Evolutionary conservation across 2,329 filamentous ascomycete genomes (phyloP).

Genomic region (Colletotrichum sp.): DNA sequence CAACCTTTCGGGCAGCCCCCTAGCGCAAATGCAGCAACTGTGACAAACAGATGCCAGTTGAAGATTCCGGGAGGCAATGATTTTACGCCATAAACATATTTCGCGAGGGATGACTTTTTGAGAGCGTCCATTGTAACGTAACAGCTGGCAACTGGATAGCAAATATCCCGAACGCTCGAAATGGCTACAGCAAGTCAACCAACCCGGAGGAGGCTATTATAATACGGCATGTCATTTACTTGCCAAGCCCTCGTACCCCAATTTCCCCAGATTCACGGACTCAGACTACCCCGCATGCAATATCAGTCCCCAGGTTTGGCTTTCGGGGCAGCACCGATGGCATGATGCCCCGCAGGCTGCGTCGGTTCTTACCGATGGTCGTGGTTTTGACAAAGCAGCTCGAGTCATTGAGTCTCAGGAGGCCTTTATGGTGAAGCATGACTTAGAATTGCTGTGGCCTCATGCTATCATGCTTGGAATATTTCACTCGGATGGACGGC

Average conservation of each 20-base stretch:
- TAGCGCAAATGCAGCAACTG: constrained; percentile 21
- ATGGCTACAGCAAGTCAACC: not conserved
- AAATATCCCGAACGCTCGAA: not conserved
- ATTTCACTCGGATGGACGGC: not conserved
- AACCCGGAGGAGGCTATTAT: not conserved
- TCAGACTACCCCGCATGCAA: not conserved
- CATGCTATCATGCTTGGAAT: not conserved
- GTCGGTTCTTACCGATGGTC: not conserved
- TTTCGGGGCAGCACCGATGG: not conserved
- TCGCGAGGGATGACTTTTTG: not conserved
- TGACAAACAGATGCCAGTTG: constrained; percentile 18
- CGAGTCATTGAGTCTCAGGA: not conserved
- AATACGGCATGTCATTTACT: not conserved
- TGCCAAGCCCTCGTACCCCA: not conserved
- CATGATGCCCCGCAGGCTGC: not conserved
- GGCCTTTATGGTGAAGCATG: not conserved
- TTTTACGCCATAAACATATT: constrained; percentile 16
- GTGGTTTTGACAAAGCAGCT: not conserved
- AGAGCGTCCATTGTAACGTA: not conserved
- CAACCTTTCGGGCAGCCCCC: constrained; percentile 15
- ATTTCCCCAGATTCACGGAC: not conserved
- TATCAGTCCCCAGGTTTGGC: not conserved
- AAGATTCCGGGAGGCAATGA: constrained; percentile 20
- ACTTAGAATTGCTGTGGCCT: not conserved
- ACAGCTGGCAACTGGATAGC: not conserved